A percentile compares a stretch with the other conserved stretches of the same genome.
These are phyloP conservation scores for Daldinia decipiens DNA, from an alignment of 495 filamentous ascomycete species.

Conservation along the genomic window DNA sequence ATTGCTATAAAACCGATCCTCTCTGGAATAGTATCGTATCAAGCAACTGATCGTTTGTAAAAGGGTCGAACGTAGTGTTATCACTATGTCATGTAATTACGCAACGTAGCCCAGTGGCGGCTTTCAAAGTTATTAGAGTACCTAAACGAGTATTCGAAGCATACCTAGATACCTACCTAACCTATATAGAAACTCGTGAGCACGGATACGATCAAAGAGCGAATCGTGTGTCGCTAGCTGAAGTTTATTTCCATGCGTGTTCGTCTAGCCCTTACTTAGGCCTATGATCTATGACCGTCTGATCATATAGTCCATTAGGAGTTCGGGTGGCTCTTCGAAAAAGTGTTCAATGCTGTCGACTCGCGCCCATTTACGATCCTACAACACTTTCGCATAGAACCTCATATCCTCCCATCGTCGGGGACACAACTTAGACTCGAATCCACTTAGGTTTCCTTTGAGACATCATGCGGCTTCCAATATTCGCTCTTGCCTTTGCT, in stretches of 20 bases:
- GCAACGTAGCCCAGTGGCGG: not conserved
- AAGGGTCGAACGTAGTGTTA: not conserved
- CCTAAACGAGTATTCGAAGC: too few species aligned
- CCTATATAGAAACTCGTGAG: not conserved
- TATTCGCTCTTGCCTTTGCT: not conserved
- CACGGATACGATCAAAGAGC: not conserved
- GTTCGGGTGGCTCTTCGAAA: not conserved
- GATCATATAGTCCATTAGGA: not conserved
- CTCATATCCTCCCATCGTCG: not conserved
- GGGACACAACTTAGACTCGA: not conserved
- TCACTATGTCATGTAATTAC: not conserved
- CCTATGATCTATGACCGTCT: not conserved
- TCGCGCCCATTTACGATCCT: slow-evolving; percentile 1
- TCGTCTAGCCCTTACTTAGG: not conserved
- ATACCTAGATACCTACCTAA: not conserved
- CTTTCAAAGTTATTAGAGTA: not conserved
- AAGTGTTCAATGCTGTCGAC: not conserved
- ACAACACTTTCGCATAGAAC: not conserved
- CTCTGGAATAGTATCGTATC: not conserved
- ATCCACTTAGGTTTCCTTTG: not conserved
- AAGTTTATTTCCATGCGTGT: slow-evolving; percentile 2
- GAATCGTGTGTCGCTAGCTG: not conserved
- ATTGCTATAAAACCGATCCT: not conserved
- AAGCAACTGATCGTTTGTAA: not conserved
- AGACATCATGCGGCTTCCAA: slow-evolving; percentile 15